phyloP scores from a whole-genome alignment of 164 flowering plant species.

The Warburgia ugandensis region DNA sequence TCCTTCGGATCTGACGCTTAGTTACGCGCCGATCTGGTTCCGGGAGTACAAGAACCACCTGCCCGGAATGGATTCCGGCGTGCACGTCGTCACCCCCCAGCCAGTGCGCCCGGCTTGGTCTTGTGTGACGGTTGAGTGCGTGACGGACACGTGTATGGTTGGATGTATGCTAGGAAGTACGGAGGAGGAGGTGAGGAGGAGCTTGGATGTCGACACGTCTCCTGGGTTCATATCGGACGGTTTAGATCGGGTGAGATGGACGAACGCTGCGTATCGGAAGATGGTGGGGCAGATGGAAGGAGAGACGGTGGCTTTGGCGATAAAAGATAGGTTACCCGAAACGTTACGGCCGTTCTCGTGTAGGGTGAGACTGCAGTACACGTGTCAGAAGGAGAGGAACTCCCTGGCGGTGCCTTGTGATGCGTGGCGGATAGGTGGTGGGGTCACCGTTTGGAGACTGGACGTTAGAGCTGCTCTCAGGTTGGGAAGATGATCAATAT shows the following conservation, averaged over 20 bases:
- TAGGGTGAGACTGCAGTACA: constrained; percentile 56
- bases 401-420: constrained; percentile 64
- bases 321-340: constrained; percentile 27
- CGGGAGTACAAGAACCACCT: constrained; percentile 12
- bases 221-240: constrained; percentile 47
- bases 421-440: constrained; percentile 70
- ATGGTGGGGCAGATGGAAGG: too few relatives aligned
- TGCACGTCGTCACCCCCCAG: constrained; percentile 19
- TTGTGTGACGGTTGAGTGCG: constrained; percentile 61
- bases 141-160: constrained; percentile 51
- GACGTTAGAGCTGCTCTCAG: constrained; percentile 76
- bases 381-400: constrained; percentile 29
- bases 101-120: constrained; percentile 33
- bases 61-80: background rate
- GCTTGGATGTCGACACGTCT: constrained; percentile 65
- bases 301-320: constrained; percentile 40
- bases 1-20: background rate
- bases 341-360: constrained; percentile 46
- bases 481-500: constrained; percentile 37
- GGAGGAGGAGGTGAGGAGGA: constrained; percentile 44
- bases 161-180: constrained; percentile 28
- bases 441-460: constrained; percentile 83
- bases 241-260: constrained; percentile 12
- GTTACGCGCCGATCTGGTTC: constrained; percentile 26
- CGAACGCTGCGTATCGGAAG: constrained; percentile 7